These are phyloP conservation scores for Coccomyxa sp. DNA, from an alignment of 139 green algal species.

Conservation along the genomic window DNA sequence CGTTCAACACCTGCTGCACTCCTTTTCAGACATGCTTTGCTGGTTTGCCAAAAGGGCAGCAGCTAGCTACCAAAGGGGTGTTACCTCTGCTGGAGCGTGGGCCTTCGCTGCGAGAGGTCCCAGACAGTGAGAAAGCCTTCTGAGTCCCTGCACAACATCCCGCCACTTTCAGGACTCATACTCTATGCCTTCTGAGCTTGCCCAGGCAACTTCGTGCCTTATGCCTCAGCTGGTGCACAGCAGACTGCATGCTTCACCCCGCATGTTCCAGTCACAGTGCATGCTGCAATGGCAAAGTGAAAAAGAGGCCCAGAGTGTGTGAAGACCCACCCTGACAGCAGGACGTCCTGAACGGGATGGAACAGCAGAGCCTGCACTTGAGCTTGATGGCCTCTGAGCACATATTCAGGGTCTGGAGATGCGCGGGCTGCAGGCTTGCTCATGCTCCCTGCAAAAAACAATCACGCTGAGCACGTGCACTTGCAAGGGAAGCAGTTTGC, in stretches of 20 bases:
- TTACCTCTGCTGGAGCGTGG: conserved; percentile 14
- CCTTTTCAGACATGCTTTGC: too few relatives aligned
- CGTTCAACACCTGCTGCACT: too few relatives aligned
- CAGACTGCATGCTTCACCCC: not conserved
- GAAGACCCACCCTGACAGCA: conserved; percentile 33
- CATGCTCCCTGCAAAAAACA: too few relatives aligned
- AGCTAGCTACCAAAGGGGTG: not conserved
- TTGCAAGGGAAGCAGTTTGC: too few relatives aligned
- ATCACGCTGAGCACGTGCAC: too few relatives aligned
- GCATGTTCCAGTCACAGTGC: too few relatives aligned
- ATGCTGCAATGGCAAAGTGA: too few relatives aligned
- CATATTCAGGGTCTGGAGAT: conserved; percentile 16
- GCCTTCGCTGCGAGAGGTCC: conserved; percentile 14
- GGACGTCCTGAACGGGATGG: conserved; percentile 5
- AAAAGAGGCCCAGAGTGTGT: not conserved
- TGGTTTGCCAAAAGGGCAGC: not conserved
- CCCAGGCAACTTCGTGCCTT: too few relatives aligned
- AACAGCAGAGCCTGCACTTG: conserved; percentile 47
- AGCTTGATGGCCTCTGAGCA: conserved; percentile 32
- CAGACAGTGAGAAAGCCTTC: conserved; percentile 34
- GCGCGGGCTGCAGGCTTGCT: not conserved
- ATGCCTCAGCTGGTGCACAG: too few relatives aligned
- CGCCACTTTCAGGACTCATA: not conserved
- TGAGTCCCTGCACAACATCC: conserved; percentile 24
- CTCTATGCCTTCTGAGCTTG: too few relatives aligned